These are phyloP conservation scores for Penicillium angulare DNA, from an alignment of 495 filamentous ascomycete genomes.

Conservation along the genomic window DNA sequence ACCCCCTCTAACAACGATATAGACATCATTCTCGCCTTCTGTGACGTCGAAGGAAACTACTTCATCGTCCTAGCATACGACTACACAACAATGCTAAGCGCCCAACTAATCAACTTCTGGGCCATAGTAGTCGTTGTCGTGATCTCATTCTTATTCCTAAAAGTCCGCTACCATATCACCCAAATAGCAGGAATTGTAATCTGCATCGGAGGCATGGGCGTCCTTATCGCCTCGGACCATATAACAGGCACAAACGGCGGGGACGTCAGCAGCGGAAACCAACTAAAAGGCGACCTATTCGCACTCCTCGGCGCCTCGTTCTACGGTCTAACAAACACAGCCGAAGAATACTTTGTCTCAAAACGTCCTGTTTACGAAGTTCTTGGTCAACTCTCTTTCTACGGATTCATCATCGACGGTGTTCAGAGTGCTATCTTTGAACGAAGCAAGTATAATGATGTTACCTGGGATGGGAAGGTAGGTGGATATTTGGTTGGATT, in stretches of 20 bases:
- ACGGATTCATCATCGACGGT: slow-evolving; percentile 88
- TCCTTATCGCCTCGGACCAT: slow-evolving; percentile 86
- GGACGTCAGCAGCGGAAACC: slow-evolving; percentile 54
- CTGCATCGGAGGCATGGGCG: slow-evolving; percentile 89
- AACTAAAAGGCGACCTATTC: slow-evolving; percentile 91
- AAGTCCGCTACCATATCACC: slow-evolving; percentile 80
- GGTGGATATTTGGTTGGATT: slow-evolving; percentile 84
- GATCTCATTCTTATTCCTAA: slow-evolving; percentile 76
- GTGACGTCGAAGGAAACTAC: slow-evolving; percentile 97
- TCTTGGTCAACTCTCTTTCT: slow-evolving; percentile 84
- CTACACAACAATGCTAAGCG: slow-evolving; percentile 86
- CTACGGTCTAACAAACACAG: slow-evolving; percentile 88
- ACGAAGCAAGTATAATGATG: slow-evolving; percentile 62
- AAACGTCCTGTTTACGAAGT: slow-evolving; percentile 91
- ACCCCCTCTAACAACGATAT: slow-evolving; percentile 5
- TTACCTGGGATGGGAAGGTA: slow-evolving; percentile 64
- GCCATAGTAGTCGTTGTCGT: slow-evolving; percentile 90
- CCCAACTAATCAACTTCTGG: slow-evolving; percentile 98
- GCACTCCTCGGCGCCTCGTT: slow-evolving; percentile 83
- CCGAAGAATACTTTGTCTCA: slow-evolving; percentile 89
- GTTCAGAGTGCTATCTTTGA: slow-evolving; percentile 90
- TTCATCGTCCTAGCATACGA: slow-evolving; percentile 93
- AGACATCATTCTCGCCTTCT: slow-evolving; percentile 85
- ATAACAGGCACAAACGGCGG: slow-evolving; percentile 66
- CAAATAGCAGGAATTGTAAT: slow-evolving; percentile 85